These are phyloP conservation scores for Tulasnella sp. DNA, from an alignment of 768 basidiomycete species.

Conservation along the genomic window DNA sequence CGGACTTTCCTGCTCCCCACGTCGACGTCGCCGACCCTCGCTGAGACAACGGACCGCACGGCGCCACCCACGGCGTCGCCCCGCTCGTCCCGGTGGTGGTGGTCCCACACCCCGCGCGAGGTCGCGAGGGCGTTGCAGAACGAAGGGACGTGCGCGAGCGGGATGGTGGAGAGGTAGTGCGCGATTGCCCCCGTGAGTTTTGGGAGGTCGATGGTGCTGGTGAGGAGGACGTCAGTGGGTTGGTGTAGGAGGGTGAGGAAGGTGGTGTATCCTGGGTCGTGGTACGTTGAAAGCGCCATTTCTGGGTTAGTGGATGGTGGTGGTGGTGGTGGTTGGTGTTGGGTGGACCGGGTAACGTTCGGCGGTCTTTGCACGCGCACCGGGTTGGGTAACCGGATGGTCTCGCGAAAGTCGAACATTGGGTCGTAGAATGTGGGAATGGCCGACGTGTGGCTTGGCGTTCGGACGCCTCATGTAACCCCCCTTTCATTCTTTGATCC, in stretches of 20 bases:
- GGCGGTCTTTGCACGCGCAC: neutral
- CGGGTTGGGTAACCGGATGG: neutral
- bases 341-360: neutral
- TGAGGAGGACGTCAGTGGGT: neutral
- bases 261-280: conserved; percentile 9
- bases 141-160: neutral
- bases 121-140: conserved; percentile 5
- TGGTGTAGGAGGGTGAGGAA: conserved; percentile 9
- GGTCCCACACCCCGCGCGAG: conserved; percentile 5
- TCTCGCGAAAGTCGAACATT: neutral
- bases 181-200: conserved; percentile 6
- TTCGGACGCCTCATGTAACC: too few species aligned
- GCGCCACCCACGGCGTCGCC: neutral
- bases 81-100: neutral
- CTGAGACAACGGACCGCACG: neutral
- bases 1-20: neutral
- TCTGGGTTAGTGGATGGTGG: neutral
- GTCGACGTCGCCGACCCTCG: neutral
- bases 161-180: conserved; percentile 8
- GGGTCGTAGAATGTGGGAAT: neutral
- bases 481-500: too few species aligned
- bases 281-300: neutral
- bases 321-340: neutral
- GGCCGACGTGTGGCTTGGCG: neutral
- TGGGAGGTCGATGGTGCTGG: neutral